Percentiles rank a stretch among this genome's conserved stretches.
phyloP scores from a whole-genome alignment of 495 filamentous ascomycete species.

The Neurospora sp. region DNA sequence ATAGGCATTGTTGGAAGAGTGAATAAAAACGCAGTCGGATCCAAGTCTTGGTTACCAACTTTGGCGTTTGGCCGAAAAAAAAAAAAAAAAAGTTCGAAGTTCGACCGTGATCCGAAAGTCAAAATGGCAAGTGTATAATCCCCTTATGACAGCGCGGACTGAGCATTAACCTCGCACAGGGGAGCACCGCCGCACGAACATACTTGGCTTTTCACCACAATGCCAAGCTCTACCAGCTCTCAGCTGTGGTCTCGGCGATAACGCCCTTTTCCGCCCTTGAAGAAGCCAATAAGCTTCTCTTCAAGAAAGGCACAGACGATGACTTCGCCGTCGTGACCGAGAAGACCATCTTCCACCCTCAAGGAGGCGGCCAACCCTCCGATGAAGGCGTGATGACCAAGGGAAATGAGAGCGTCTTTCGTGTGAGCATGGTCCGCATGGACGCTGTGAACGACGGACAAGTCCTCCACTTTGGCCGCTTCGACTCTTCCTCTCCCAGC shows the following conservation, averaged over 20 bases:
- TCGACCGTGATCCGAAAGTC: not conserved
- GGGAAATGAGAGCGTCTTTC: slow-evolving; percentile 24
- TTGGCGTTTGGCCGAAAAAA: not conserved
- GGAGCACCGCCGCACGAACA: slow-evolving; percentile 27
- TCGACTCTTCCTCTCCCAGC: slow-evolving; percentile 15
- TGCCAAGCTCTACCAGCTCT: slow-evolving; percentile 34
- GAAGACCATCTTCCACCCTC: slow-evolving; percentile 55
- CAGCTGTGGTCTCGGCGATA: slow-evolving; percentile 35
- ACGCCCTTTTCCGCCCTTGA: slow-evolving; percentile 35
- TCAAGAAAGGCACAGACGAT: slow-evolving; percentile 34
- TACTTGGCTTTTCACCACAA: slow-evolving; percentile 46
- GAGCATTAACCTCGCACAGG: not conserved
- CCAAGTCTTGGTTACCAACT: not conserved
- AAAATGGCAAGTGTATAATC: not conserved
- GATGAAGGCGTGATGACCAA: slow-evolving; percentile 45
- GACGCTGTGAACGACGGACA: slow-evolving; percentile 31
- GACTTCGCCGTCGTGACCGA: slow-evolving; percentile 42
- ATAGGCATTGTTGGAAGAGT: not conserved
- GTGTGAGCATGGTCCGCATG: slow-evolving; percentile 42
- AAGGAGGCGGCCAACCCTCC: slow-evolving; percentile 57
- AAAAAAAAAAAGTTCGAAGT: not conserved
- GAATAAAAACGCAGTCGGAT: not conserved
- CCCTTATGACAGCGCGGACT: not conserved
- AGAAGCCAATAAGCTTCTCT: slow-evolving; percentile 36
- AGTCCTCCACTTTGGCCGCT: slow-evolving; percentile 50